A percentile compares a stretch with the other conserved stretches of the same genome.
Conservation (phyloP, 805 yeast genomes). For the Wickerhamiella lipophila region DNA sequence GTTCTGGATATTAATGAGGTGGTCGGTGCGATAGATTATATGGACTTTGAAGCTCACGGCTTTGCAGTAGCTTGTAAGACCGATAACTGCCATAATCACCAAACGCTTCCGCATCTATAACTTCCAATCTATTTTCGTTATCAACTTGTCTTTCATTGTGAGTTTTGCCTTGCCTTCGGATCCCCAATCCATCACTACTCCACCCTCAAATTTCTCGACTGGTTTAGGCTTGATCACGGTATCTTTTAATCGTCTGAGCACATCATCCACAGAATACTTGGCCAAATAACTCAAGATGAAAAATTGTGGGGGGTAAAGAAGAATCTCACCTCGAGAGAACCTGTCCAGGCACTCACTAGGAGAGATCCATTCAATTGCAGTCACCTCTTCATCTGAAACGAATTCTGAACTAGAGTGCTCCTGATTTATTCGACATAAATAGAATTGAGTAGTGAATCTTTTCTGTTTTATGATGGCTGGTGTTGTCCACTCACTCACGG, state of each 20-base stretch:
- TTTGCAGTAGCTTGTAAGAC: no score
- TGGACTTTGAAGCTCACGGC: no score
- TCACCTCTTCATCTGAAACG: conserved; percentile 14
- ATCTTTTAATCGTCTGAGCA: conserved; percentile 12
- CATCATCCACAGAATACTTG: conserved; percentile 13
- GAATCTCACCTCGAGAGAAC: conserved; percentile 18
- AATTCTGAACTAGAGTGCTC: conserved; percentile 14
- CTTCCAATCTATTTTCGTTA: background rate
- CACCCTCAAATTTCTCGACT: conserved; percentile 16
- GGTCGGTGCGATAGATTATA: no score
- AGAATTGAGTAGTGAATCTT: conserved; percentile 25
- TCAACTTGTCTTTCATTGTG: background rate
- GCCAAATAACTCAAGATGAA: conserved; percentile 19
- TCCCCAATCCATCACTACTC: conserved; percentile 23
- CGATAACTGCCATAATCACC: no score
- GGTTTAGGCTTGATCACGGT: conserved; percentile 20
- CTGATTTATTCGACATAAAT: conserved; percentile 17
- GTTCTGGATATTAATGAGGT: no score
- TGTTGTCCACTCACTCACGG: conserved; percentile 25
- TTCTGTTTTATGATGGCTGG: conserved; percentile 19
- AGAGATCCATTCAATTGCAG: conserved; percentile 22
- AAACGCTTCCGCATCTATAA: background rate
- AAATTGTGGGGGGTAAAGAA: conserved; percentile 27
- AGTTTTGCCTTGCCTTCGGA: conserved; percentile 19
- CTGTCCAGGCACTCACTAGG: conserved; percentile 20